Base-by-base conservation (phyloP, 2,329 filamentous ascomycete species). In the Calcarisporium arbuscula region DNA sequence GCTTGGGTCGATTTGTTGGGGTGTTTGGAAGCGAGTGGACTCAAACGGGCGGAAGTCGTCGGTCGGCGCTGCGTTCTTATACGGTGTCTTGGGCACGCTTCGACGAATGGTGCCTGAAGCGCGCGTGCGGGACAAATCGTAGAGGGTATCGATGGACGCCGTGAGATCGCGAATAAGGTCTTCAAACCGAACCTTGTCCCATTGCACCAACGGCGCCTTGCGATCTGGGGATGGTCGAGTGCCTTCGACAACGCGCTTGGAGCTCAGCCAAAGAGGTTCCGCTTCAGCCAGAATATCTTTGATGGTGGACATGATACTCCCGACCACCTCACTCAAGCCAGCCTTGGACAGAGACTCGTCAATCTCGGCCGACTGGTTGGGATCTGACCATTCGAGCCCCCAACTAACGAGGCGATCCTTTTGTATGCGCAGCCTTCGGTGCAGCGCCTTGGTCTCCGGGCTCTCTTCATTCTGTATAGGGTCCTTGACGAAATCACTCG, bases 301-400 rank as follows among this genome's bases (percentile, higher is more conserved):
- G 53, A 89, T 87, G 32, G 82, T 88, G 12, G 75, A 76, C 70
- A 90, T 78, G 49, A 89, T 83, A 54, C 82, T 86, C 38, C 78
- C 77, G 34, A 89, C 84, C 2, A 85, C 75, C 54, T 88, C 83
- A 39, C 80, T 84, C 36, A 89, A 62, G 16, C 84, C 85, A 34
- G 81, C 80, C 53, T 82, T 80, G 48, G 82, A 84, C 8, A 82
- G 65, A 11, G 75, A 77, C 50, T 80, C 76, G 49, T 82, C 77
- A 42, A 89, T 88, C 56, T 85, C 77, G 49, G 77, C 74, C 39
- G 79, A 70, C 50, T 80, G 72, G 44, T 68, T 73, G 12, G 80
- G 77, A 54, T 88, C 83, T 36, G 79, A 84, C 85, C 85, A 90
- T 56, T 87, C 82, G 34, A 87, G 65, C 0, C 84, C 85, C 85